Evolutionary conservation across 768 basidiomycete genomes (phyloP).

Genomic region (Pisolithus albus): DNA sequence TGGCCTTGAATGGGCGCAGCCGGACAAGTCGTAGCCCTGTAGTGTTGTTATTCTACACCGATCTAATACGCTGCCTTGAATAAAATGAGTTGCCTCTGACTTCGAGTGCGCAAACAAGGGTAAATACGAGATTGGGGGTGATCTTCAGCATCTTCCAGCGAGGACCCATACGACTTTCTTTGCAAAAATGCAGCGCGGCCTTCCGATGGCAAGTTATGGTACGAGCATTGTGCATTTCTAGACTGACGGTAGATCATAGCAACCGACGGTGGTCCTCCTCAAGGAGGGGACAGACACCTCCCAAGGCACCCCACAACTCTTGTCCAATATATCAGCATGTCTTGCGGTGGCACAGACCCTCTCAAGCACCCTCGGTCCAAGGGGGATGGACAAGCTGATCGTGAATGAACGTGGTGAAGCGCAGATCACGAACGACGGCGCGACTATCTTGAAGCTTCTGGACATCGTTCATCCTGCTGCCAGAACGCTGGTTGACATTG

Average conservation of each 20-base stretch:
- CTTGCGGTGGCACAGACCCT: conserved; percentile 89
- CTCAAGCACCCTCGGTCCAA: conserved; percentile 90
- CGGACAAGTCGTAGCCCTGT: neutral
- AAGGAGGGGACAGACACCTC: conserved; percentile 95
- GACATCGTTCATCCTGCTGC: conserved; percentile 99
- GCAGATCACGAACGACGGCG: conserved; percentile 99
- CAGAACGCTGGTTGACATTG: conserved; percentile 96
- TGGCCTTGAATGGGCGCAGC: conserved; percentile 4
- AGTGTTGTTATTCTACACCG: neutral
- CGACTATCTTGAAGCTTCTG: conserved; percentile 93
- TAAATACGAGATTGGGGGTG: conserved; percentile 11
- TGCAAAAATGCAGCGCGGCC: conserved; percentile 73
- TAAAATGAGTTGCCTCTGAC: no score
- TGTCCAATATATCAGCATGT: conserved; percentile 96
- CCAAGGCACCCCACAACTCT: conserved; percentile 85
- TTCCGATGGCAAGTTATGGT: conserved; percentile 58
- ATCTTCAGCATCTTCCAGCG: neutral
- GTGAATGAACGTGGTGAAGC: conserved; percentile 91
- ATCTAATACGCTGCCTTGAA: neutral
- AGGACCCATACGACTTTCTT: conserved; percentile 8
- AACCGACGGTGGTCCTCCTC: conserved; percentile 96
- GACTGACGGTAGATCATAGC: conserved; percentile 41
- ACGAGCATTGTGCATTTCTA: neutral
- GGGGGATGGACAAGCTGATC: conserved; percentile 99
- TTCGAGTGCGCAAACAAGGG: conserved; percentile 13